Evolutionary conservation across 2,329 filamentous ascomycete species (phyloP), one percentile per base, ranked within the genome.

Genomic region (Rutstroemia sp.): DNA sequence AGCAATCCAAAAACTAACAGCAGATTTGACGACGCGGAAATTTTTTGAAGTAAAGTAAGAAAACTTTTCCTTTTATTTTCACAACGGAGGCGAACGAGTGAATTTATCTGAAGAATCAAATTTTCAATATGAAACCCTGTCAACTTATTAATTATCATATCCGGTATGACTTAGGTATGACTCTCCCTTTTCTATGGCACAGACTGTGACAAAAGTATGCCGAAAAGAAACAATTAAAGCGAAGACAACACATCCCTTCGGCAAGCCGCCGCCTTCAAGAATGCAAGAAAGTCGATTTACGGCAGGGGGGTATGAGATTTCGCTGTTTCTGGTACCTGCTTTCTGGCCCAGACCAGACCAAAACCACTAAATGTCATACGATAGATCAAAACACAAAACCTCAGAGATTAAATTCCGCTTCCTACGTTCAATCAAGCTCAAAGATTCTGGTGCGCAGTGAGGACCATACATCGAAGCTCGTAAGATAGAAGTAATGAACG

Each of bases 181-280:
- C 38, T 42, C 25, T 42, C 48, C 40, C 27, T 50, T 38, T 47
- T 17, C 17, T n/a, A 34, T 51, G 19, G 52, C 25, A 50, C 25
- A 61, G 27, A 52, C 38, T 45, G 40, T 45, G 40, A 44, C 39
- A 25, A 34, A 50, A 4, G 14, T 38, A 45, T 36, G 36, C 44
- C 50, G 23, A 45, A 45, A 46, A 48, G 39, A 51, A 56, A 56
- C 23, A 27, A 17, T 30, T 60, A 52, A 56, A 27, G 25, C 25
- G 7, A 60, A 62, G 61, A 63, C 61, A 64, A 38, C 55, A 57
- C 61, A 63, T 63, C 58, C 61, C 61, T 59, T 60, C 60, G 58
- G 57, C 25, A 53, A 56, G 58, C 57, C 58, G 57, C 58, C 58
- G 56, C 51, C 36, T 23, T 19, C 47, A 58, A 58, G 57, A 62